Conservation (phyloP, 768 basidiomycete genomes). For the Leccinum subgranulosum region DNA sequence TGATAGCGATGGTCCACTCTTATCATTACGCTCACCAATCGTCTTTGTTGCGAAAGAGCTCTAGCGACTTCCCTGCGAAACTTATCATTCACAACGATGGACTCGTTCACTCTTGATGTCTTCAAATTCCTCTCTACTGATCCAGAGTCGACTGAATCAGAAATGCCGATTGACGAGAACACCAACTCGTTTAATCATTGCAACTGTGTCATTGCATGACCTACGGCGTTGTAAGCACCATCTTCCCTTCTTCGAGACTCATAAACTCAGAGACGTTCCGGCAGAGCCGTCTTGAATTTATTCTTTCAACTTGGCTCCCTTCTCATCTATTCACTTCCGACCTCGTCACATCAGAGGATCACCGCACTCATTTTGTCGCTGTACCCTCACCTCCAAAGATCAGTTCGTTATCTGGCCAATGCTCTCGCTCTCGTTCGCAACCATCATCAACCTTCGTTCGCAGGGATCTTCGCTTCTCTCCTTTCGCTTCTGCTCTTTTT, state of each 20-base stretch:
- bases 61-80: conserved; percentile 6
- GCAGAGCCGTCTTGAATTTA: not conserved
- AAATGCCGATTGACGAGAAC: conserved; percentile 14
- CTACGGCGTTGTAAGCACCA: conserved; percentile 10
- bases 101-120: conserved; percentile 5
- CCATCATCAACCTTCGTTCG: conserved; percentile 19
- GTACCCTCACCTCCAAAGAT: not conserved
- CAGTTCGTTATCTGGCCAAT: conserved; percentile 6
- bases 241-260: not conserved
- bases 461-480: not conserved
- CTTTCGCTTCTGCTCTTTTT: not conserved
- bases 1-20: not conserved
- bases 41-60: conserved; percentile 4
- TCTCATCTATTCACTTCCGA: not conserved
- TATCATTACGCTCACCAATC: conserved; percentile 2
- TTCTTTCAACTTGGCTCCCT: not conserved
- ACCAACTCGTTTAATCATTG: not conserved
- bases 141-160: not conserved
- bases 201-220: conserved; percentile 21
- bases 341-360: not conserved
- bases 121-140: not conserved
- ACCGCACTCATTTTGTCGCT: not conserved
- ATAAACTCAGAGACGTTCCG: not conserved
- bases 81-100: conserved; percentile 15
- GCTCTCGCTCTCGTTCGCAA: conserved; percentile 2